These are phyloP conservation scores for Suillus subalutaceus DNA, from an alignment of 768 basidiomycete genomes.

Conservation along the genomic window DNA sequence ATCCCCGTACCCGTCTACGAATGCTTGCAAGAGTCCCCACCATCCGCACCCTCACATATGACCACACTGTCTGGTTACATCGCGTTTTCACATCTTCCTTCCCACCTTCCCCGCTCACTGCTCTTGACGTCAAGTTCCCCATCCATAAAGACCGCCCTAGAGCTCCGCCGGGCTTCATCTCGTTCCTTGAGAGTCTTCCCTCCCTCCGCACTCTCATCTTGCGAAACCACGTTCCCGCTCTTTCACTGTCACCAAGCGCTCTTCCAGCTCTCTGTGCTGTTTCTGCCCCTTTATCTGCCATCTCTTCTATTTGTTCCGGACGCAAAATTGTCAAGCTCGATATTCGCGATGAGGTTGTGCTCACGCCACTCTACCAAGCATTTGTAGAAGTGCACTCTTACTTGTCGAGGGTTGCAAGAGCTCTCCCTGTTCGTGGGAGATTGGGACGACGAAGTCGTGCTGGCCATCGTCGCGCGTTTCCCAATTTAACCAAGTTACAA, in stretches of 20 bases:
- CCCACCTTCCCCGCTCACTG: constrained; percentile 21
- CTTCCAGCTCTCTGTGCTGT: constrained; percentile 24
- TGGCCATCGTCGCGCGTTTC: constrained; percentile 42
- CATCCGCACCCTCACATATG: constrained; percentile 36
- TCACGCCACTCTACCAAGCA: constrained; percentile 25
- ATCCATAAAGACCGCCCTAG: constrained; percentile 33
- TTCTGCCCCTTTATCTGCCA: constrained; percentile 31
- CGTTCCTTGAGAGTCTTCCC: constrained; percentile 30
- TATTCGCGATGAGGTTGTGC: constrained; percentile 26
- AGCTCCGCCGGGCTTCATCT: constrained; percentile 21
- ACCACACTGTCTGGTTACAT: constrained; percentile 45
- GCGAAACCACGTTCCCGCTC: constrained; percentile 32
- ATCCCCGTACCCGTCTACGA: constrained; percentile 21
- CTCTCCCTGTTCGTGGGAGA: constrained; percentile 38
- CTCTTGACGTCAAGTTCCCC: constrained; percentile 33
- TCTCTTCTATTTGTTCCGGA: constrained; percentile 26
- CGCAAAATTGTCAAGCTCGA: constrained; percentile 25
- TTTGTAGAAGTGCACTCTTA: constrained; percentile 13
- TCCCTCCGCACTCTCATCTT: constrained; percentile 23
- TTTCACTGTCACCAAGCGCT: constrained; percentile 21
- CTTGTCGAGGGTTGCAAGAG: constrained; percentile 26
- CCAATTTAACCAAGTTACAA: constrained; percentile 37
- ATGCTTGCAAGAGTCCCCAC: constrained; percentile 39
- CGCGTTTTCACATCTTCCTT: constrained; percentile 37
- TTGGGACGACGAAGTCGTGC: constrained; percentile 52